A percentile compares a stretch with the other conserved stretches of the same genome.
Evolutionary conservation across 768 basidiomycete species (phyloP).

Genomic region (Cystofilobasidium capitatum): DNA sequence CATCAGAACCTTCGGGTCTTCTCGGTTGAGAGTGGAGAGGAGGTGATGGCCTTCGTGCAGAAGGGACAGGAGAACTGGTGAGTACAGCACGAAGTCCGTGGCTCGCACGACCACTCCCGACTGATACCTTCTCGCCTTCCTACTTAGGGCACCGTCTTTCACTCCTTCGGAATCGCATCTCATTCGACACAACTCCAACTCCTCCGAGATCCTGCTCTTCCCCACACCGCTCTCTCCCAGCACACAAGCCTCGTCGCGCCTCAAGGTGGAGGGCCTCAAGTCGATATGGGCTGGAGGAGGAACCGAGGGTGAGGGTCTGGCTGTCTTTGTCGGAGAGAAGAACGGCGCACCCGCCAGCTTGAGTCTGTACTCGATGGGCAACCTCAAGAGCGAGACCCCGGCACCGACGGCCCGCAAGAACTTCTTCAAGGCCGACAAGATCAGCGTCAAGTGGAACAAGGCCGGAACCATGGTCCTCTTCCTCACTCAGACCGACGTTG

Average conservation of each 20-base stretch:
- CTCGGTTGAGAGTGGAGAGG: constrained; percentile 67
- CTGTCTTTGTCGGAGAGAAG: constrained; percentile 87
- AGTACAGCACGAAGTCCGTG: constrained; percentile 13
- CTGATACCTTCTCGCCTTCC: not conserved
- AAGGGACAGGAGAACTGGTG: constrained; percentile 82
- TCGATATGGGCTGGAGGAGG: constrained; percentile 27
- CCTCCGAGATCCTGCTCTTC: constrained; percentile 36
- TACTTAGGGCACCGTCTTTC: constrained; percentile 38
- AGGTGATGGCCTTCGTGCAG: constrained; percentile 77
- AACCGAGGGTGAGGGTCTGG: constrained; percentile 44
- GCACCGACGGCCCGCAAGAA: constrained; percentile 65
- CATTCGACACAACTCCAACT: constrained; percentile 29
- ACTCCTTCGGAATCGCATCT: constrained; percentile 35
- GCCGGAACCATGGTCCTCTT: constrained; percentile 86
- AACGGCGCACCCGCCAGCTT: constrained; percentile 49
- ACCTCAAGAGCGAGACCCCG: constrained; percentile 45
- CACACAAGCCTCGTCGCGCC: constrained; percentile 13
- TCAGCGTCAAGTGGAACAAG: constrained; percentile 90
- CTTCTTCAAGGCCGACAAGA: constrained; percentile 91
- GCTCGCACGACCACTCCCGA: not conserved
- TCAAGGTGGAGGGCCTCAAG: constrained; percentile 27
- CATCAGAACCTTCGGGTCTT: constrained; percentile 93
- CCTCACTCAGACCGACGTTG: constrained; percentile 90
- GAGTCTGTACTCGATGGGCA: constrained; percentile 25
- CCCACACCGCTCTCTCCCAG: constrained; percentile 15